These are phyloP conservation scores for Saitozyma sp. DNA, from an alignment of 768 basidiomycete genomes.

Conservation along the genomic window DNA sequence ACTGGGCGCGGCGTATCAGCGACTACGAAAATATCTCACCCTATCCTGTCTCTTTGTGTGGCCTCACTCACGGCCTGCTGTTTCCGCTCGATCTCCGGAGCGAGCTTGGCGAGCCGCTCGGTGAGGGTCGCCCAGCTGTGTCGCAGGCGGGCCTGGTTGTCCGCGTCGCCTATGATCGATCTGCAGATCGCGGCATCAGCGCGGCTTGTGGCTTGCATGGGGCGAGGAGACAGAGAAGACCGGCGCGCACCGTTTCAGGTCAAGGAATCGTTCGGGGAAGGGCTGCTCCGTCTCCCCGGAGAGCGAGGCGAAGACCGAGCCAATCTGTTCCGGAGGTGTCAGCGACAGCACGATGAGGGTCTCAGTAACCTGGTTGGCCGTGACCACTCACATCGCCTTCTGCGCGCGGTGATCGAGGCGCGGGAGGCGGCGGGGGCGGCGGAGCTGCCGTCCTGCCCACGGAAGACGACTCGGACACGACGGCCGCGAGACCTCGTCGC, in stretches of 20 bases:
- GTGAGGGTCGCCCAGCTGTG: constrained; percentile 34
- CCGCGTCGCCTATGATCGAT: constrained; percentile 30
- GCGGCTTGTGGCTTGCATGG: not conserved
- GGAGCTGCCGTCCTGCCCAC: not conserved
- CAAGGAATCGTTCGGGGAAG: constrained; percentile 63
- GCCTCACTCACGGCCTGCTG: constrained; percentile 61
- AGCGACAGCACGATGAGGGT: too few species aligned
- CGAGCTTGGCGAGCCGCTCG: constrained; percentile 39
- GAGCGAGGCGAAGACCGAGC: constrained; percentile 58
- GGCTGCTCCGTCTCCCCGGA: constrained; percentile 52
- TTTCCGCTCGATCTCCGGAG: constrained; percentile 57
- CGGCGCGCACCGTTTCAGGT: constrained; percentile 58
- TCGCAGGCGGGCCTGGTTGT: constrained; percentile 27
- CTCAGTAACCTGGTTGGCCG: too few species aligned
- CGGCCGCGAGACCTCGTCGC: not conserved
- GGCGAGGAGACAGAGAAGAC: not conserved
- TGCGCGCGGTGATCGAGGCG: not conserved
- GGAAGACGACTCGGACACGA: not conserved
- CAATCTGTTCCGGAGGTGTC: constrained; percentile 49
- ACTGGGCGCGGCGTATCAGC: constrained; percentile 11
- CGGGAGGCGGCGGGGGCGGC: not conserved
- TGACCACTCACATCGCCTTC: constrained; percentile 14
- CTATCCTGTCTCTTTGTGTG: not conserved
- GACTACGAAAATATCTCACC: constrained; percentile 2
- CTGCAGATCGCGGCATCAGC: constrained; percentile 2